Conservation (phyloP, 495 filamentous ascomycete genomes). For the Aspergillus conjunctus region DNA sequence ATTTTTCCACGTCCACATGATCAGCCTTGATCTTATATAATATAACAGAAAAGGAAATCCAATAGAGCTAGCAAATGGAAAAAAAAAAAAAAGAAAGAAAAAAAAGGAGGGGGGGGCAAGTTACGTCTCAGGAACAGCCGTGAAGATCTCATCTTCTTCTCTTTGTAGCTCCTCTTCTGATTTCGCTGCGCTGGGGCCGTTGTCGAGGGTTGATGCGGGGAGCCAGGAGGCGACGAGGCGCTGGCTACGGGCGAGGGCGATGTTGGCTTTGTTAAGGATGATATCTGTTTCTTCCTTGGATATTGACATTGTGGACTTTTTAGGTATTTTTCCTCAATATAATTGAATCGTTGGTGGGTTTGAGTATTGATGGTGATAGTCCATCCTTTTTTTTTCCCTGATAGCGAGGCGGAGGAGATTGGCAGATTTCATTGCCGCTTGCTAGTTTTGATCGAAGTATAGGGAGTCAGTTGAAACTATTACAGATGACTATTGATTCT, state of each 20-base stretch:
- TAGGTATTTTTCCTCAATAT: constrained; percentile 5
- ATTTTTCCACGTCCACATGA: background rate
- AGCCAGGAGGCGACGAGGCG: constrained; percentile 57
- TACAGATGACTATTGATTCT: too few species aligned
- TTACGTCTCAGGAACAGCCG: constrained; percentile 54
- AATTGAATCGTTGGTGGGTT: background rate
- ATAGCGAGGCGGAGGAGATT: constrained; percentile 20
- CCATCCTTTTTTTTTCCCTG: constrained; percentile 13
- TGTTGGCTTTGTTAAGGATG: constrained; percentile 52
- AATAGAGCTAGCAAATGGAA: background rate
- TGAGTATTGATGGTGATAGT: background rate
- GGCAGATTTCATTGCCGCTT: constrained; percentile 20
- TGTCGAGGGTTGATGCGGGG: constrained; percentile 49
- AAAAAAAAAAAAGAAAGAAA: background rate
- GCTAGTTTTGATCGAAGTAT: background rate
- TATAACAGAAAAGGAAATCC: background rate
- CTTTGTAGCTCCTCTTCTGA: constrained; percentile 46
- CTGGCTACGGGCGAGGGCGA: constrained; percentile 53
- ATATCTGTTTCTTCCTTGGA: constrained; percentile 48
- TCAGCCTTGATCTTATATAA: background rate
- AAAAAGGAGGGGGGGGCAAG: constrained; percentile 12
- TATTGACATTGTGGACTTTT: constrained; percentile 32
- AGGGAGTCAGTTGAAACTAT: too few species aligned
- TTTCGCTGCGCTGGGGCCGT: constrained; percentile 37
- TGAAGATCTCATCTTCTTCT: constrained; percentile 56